Percentiles rank a stretch among this genome's conserved stretches.
These are phyloP conservation scores for Penicillium goetzii DNA, from an alignment of 495 filamentous ascomycete genomes.

Conservation along the genomic window DNA sequence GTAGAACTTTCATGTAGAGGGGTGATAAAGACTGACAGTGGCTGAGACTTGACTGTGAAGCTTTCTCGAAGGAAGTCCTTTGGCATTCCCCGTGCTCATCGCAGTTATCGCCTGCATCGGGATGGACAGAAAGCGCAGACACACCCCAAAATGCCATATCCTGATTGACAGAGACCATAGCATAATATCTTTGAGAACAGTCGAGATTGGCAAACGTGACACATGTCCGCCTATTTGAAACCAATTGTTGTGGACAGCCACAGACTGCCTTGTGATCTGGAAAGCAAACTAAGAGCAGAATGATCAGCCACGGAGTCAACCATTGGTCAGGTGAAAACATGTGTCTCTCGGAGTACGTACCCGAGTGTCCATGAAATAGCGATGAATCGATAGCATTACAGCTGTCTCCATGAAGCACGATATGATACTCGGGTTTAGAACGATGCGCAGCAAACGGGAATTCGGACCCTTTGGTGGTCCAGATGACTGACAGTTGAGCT, in stretches of 20 bases:
- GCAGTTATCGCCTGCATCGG: not conserved
- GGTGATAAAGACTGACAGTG: not conserved
- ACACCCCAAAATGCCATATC: too few relatives aligned
- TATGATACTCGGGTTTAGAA: constrained; percentile 3
- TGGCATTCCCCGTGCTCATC: not conserved
- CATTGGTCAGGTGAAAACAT: not conserved
- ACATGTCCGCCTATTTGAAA: too few relatives aligned
- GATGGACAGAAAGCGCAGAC: too few relatives aligned
- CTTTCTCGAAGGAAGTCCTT: constrained; percentile 6
- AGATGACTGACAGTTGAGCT: constrained; percentile 7
- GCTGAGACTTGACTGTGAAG: not conserved
- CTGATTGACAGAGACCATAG: too few relatives aligned
- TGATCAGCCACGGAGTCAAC: constrained; percentile 1
- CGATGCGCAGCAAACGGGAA: not conserved
- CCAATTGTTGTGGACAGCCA: not conserved
- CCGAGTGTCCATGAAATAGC: constrained; percentile 4
- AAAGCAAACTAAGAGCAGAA: constrained; percentile 2
- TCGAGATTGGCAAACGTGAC: too few relatives aligned
- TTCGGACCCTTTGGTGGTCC: not conserved
- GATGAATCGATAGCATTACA: not conserved
- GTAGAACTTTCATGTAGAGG: not conserved
- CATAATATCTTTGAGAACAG: too few relatives aligned
- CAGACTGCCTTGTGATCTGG: not conserved
- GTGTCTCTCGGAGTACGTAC: not conserved
- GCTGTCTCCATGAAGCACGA: not conserved